A percentile compares a stretch with the other conserved stretches of the same genome.
These are phyloP conservation scores for Boletus rubroflammeus DNA, from an alignment of 768 basidiomycete genomes.

Conservation along the genomic window DNA sequence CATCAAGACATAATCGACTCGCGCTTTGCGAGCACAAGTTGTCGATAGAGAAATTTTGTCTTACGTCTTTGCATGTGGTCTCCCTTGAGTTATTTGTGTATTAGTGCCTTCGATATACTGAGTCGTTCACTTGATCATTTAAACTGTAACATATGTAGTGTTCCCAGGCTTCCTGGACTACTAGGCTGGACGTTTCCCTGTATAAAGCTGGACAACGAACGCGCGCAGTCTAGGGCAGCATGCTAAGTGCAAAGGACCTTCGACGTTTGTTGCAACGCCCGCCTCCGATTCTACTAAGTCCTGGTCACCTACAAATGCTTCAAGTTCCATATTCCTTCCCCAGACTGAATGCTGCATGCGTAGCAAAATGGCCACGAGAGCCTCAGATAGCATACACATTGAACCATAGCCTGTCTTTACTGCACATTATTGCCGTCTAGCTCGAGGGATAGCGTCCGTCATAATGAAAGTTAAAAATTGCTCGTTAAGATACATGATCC, in stretches of 20 bases:
- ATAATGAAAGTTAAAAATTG: neutral
- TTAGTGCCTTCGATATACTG: neutral
- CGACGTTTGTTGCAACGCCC: neutral
- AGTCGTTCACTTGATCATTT: neutral
- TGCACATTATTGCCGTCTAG: neutral
- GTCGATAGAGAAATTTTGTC: neutral
- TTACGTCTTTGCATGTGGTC: neutral
- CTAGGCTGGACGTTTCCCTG: neutral
- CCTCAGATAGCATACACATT: neutral
- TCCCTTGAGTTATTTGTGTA: neutral
- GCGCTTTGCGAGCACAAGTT: neutral
- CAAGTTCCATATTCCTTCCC: neutral
- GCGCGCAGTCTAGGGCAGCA: too few relatives aligned
- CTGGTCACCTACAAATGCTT: too few relatives aligned
- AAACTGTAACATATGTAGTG: neutral
- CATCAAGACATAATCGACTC: neutral
- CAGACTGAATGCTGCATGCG: neutral
- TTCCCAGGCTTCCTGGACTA: neutral
- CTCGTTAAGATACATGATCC: neutral
- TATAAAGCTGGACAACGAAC: neutral
- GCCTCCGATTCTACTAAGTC: neutral
- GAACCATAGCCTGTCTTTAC: neutral
- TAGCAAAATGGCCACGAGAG: neutral
- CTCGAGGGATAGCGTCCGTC: neutral
- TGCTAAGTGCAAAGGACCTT: neutral